These are phyloP conservation scores for Brasilioporus rufonigricans DNA, from an alignment of 768 basidiomycete species.

Conservation along the genomic window DNA sequence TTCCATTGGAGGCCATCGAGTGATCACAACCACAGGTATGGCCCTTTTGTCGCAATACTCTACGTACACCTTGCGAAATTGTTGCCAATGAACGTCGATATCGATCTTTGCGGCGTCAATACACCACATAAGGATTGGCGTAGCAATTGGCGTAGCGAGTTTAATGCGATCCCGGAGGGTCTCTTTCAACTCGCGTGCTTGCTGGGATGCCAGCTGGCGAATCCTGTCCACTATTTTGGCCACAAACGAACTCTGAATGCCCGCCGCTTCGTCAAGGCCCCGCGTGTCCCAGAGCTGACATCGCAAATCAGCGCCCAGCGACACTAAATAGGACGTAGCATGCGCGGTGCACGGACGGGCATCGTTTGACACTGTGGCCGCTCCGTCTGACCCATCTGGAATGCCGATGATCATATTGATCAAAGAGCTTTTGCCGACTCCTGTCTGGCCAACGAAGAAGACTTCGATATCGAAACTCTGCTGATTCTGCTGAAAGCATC, in stretches of 20 bases:
- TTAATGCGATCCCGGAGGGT: slow-evolving; percentile 8
- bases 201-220: slow-evolving; percentile 10
- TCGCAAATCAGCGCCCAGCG: slow-evolving; percentile 1
- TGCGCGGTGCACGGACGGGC: slow-evolving; percentile 19
- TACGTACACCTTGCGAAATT: slow-evolving; percentile 23
- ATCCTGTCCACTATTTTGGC: slow-evolving; percentile 10
- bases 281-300: slow-evolving; percentile 28
- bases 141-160: slow-evolving; percentile 8
- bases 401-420: slow-evolving; percentile 23
- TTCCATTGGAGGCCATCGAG: slow-evolving; percentile 3
- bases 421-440: slow-evolving; percentile 25
- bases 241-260: slow-evolving; percentile 1
- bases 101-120: slow-evolving; percentile 22
- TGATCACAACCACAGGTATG: slow-evolving; percentile 21
- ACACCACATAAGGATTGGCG: slow-evolving; percentile 26
- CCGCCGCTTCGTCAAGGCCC: slow-evolving; percentile 23
- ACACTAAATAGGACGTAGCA: slow-evolving; percentile 2
- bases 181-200: slow-evolving; percentile 19
- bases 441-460: slow-evolving; percentile 25
- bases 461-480: slow-evolving; percentile 10
- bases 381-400: neutral
- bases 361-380: slow-evolving; percentile 20
- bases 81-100: slow-evolving; percentile 14
- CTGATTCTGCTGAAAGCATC: slow-evolving; percentile 13
- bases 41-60: slow-evolving; percentile 23